Evolutionary conservation across 768 basidiomycete species (phyloP).

Genomic region (Tulasnella sp.): DNA sequence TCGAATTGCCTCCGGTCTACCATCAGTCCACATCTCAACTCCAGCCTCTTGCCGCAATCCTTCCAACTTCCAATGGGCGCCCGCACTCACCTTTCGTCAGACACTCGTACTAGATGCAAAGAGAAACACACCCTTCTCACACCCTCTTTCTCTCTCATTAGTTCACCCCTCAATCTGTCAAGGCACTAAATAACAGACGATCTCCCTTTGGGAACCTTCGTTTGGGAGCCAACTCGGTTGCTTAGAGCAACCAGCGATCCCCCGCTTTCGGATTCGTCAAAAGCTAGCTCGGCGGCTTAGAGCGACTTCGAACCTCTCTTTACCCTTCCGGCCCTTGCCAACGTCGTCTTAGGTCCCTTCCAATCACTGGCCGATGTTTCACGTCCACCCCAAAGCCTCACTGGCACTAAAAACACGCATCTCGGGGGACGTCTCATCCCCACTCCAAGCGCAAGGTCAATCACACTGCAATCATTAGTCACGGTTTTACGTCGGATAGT

Average conservation of each 20-base stretch:
- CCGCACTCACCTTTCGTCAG: background rate
- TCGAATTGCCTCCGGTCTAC: background rate
- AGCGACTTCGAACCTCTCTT: conserved; percentile 20
- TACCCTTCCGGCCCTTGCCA: conserved; percentile 4
- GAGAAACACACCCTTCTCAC: too few species aligned
- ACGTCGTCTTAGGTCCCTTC: too few species aligned
- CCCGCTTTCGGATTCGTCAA: background rate
- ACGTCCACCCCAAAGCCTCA: background rate
- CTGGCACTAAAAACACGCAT: too few species aligned
- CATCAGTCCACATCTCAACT: background rate
- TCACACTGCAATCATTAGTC: too few species aligned
- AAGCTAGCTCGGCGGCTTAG: background rate
- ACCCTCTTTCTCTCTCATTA: too few species aligned
- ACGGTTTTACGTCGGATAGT: too few species aligned
- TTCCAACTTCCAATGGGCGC: background rate
- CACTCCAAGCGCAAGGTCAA: too few species aligned
- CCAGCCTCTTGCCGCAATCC: background rate
- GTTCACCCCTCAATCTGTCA: background rate
- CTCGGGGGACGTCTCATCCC: too few species aligned
- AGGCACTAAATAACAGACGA: too few species aligned
- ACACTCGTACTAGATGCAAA: too few species aligned
- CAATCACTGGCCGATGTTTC: too few species aligned
- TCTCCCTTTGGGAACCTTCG: too few species aligned
- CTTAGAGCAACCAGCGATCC: background rate
- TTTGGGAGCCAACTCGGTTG: background rate